Evolutionary conservation across 371 early-diverging fungal genomes (phyloP).

Genomic region (Cokeromyces recurvatus): DNA sequence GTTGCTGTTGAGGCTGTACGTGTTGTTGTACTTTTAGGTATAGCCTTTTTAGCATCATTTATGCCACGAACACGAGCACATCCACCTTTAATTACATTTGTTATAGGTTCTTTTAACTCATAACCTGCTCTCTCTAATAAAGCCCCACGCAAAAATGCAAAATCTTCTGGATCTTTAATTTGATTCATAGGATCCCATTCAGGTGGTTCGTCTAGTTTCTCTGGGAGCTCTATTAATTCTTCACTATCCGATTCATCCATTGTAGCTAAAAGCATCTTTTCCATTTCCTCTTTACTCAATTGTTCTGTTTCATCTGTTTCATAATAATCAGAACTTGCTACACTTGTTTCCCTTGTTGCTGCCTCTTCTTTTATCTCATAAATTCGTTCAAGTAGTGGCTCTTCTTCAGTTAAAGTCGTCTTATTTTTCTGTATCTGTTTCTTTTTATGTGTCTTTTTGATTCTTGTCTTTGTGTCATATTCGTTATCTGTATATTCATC

Average conservation of each 20-base stretch:
- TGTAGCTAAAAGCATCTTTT: conserved; percentile 8
- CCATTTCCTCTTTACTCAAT: conserved; percentile 17
- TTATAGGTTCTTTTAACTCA: conserved; percentile 3
- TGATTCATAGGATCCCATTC: conserved; percentile 38
- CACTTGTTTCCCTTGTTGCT: too few species aligned
- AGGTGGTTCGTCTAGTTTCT: conserved; percentile 2
- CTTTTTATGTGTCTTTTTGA: background rate
- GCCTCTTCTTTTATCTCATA: conserved; percentile 15
- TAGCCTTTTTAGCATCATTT: conserved; percentile 61
- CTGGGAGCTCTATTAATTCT: background rate
- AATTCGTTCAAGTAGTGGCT: conserved; percentile 8
- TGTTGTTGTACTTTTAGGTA: conserved; percentile 45
- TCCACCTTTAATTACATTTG: conserved; percentile 47
- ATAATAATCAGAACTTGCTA: too few species aligned
- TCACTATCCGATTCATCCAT: conserved; percentile 14
- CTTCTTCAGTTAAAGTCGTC: background rate
- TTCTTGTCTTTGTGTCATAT: background rate
- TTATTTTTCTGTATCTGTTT: conserved; percentile 2
- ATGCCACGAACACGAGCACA: conserved; percentile 75
- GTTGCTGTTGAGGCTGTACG: too few species aligned
- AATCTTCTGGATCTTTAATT: conserved; percentile 51
- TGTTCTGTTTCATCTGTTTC: conserved; percentile 6
- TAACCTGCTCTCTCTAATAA: conserved; percentile 29
- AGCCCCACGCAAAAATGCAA: conserved; percentile 45
- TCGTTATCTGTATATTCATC: conserved; percentile 12